Percentiles rank a stretch among this genome's conserved stretches.
phyloP scores from a whole-genome alignment of 257 asterid species.

The Gentiana dahurica region DNA sequence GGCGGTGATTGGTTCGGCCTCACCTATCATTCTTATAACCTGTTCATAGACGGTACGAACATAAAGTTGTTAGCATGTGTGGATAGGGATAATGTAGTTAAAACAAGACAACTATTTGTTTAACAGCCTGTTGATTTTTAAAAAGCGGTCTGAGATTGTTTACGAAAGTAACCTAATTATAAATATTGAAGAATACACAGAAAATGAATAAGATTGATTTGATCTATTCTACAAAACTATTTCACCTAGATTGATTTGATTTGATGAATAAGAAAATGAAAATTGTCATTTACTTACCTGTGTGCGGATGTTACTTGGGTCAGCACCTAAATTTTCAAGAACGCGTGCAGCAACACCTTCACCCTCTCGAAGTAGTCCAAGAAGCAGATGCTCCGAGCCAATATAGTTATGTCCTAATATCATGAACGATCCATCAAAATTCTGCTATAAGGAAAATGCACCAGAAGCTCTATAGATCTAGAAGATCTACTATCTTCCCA shows the following conservation, averaged over 20 bases:
- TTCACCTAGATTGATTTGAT: too few relatives aligned
- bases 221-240: too few relatives aligned
- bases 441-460: too few relatives aligned
- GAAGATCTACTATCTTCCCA: too few relatives aligned
- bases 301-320: constrained; percentile 82
- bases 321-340: constrained; percentile 94
- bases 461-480: too few relatives aligned
- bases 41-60: constrained; percentile 3
- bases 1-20: constrained; percentile 38
- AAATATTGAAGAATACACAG: too few relatives aligned
- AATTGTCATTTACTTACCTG: constrained; percentile 37
- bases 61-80: not conserved
- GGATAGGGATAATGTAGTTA: not conserved
- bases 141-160: too few relatives aligned
- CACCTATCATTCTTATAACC: constrained; percentile 48
- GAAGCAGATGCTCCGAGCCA: constrained; percentile 95
- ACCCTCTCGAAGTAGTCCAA: constrained; percentile 96
- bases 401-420: constrained; percentile 90
- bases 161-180: too few relatives aligned
- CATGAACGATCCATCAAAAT: not conserved
- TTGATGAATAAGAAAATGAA: not conserved
- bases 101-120: not conserved
- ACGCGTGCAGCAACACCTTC: constrained; percentile 99
- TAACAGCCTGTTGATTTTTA: too few relatives aligned
- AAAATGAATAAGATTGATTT: too few relatives aligned